phyloP scores from a whole-genome alignment of 2,329 filamentous ascomycete genomes.

The Nothomitra cinnamomea region DNA sequence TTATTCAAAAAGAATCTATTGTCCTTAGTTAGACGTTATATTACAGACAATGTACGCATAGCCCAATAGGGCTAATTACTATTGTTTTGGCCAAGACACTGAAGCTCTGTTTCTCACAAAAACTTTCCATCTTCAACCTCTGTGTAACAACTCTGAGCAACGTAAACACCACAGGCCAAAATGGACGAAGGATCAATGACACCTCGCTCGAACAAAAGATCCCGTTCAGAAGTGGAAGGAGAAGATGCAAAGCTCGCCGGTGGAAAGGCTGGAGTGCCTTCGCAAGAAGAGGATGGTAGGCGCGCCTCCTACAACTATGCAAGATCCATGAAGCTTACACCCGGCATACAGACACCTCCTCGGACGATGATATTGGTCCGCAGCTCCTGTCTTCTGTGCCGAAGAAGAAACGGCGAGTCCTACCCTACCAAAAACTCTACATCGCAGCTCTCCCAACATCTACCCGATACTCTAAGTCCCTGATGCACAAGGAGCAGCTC shows the following conservation, averaged over 20 bases:
- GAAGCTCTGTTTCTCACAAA: too few species aligned
- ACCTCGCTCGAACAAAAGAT: constrained; percentile 10
- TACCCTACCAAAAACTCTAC: constrained; percentile 92
- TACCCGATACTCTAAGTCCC: constrained; percentile 73
- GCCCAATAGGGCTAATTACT: too few species aligned
- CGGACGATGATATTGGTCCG: constrained; percentile 85
- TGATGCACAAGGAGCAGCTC: constrained; percentile 97
- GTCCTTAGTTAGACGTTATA: too few species aligned
- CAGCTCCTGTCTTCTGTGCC: constrained; percentile 67
- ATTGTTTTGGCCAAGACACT: too few species aligned
- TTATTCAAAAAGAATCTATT: too few species aligned
- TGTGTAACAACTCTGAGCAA: too few species aligned
- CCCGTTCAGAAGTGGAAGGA: constrained; percentile 14
- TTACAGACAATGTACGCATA: too few species aligned
- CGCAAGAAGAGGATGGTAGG: not conserved
- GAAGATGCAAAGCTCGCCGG: constrained; percentile 7
- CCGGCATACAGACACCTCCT: constrained; percentile 35
- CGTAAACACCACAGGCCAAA: not conserved
- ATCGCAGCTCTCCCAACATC: constrained; percentile 73
- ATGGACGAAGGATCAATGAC: not conserved
- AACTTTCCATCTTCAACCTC: too few species aligned
- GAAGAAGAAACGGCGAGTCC: constrained; percentile 79
- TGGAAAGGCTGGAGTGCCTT: constrained; percentile 3
- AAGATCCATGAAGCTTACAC: not conserved
- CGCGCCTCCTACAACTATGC: not conserved